These are phyloP conservation scores for Aleurites moluccanus DNA, from an alignment of 441 rosid genomes.

Conservation along the genomic window DNA sequence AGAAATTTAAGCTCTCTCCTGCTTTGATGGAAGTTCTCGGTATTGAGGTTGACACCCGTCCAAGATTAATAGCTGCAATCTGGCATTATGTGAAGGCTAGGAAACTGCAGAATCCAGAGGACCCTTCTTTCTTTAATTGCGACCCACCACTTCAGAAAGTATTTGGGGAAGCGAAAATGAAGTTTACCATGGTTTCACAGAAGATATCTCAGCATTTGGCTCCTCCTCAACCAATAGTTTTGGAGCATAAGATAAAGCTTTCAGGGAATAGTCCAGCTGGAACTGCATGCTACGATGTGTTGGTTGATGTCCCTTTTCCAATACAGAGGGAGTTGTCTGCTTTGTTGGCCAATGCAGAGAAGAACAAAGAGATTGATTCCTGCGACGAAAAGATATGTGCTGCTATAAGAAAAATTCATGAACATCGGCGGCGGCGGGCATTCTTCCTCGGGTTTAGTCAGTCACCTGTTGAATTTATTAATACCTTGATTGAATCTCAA, in stretches of 20 bases:
- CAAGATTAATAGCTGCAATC: constrained; percentile 85
- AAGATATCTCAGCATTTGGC: constrained; percentile 73
- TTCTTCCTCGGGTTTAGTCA: constrained; percentile 97
- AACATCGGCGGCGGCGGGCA: constrained; percentile 85
- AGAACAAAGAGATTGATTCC: constrained; percentile 84
- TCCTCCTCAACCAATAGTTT: constrained; percentile 81
- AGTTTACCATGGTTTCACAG: constrained; percentile 81
- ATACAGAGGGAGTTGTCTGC: constrained; percentile 82
- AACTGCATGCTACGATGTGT: constrained; percentile 89
- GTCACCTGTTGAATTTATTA: constrained; percentile 92
- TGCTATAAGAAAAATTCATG: constrained; percentile 87
- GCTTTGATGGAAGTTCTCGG: constrained; percentile 90
- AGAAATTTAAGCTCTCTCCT: constrained; percentile 85
- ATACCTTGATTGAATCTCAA: constrained; percentile 86
- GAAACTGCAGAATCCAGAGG: constrained; percentile 83
- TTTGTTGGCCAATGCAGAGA: constrained; percentile 77
- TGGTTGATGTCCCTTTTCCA: constrained; percentile 86
- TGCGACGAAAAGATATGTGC: constrained; percentile 89
- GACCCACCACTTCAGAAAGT: constrained; percentile 88
- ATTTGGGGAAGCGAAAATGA: constrained; percentile 84
- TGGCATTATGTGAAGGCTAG: constrained; percentile 98
- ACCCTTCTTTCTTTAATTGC: constrained; percentile 78
- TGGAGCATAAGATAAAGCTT: constrained; percentile 89
- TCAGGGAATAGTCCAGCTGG: constrained; percentile 82
- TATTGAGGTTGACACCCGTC: constrained; percentile 88